Evolutionary conservation across 176 grass and related monocot genomes (phyloP), one percentile per base, ranked within the genome.

Genomic region (Triticum turgidum): DNA sequence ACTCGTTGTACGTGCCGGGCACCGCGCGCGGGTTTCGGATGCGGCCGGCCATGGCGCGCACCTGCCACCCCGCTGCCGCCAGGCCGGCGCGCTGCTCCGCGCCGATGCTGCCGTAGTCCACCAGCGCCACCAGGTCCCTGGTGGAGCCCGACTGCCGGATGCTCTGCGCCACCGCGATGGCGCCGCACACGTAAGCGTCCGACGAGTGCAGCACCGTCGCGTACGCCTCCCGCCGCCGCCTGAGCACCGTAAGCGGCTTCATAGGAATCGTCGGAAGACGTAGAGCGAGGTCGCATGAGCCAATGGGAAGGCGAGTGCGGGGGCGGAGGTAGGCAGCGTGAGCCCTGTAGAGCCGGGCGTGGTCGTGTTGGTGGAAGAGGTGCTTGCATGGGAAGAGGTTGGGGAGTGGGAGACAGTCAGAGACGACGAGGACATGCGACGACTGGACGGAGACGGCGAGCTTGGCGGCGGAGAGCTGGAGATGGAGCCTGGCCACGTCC

Each of bases 401-500:
- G 13, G 87, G 94, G 15, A 97, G 54, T 1, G 89, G 94, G n/a
- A 89, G 73, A 61, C 91, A 97, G 4, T 84, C 77, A 6, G 91
- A 65, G 8, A 86, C 49, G 15, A 5, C 4, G 21, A 73, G 29
- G 38, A 64, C 45, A 1, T 73, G 35, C 24, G 47, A 62, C 9
- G 11, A 77, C 14, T 27, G 77, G 29, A 63, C 52, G 13, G 61
- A 61, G 13, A 63, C 59, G 37, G 89, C 87, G 41, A 95, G 86
- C 80, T 91, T 96, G 61, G 94, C 94, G 51, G 89, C 89, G 21
- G 92, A 63, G 34, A 94, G 85, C 74, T 97, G 89, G 38, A 97
- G 86, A 73, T 97, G 91, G 79, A 97, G 79, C 83, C 94, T 85
- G n/a, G 87, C 89, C 35, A 94, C 94, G 75, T 97, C 94, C 84